phyloP scores from a whole-genome alignment of 768 basidiomycete genomes.

The Auricularia sp. region DNA sequence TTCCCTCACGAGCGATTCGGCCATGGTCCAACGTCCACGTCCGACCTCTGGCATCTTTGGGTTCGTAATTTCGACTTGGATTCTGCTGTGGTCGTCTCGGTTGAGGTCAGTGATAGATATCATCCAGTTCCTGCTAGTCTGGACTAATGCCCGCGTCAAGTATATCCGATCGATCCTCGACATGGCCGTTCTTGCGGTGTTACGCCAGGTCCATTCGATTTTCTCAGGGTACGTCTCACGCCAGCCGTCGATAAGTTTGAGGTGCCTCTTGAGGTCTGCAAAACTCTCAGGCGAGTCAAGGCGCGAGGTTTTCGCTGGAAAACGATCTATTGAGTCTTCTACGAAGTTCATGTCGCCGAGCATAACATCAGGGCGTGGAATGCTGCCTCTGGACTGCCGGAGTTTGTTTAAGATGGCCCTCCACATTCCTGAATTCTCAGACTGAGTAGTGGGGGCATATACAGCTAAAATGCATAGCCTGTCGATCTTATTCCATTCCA shows the following conservation, averaged over 20 bases:
- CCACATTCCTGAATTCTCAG: background rate
- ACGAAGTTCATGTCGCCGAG: conserved; percentile 15
- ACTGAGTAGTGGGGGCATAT: background rate
- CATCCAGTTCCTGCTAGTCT: background rate
- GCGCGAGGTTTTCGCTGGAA: conserved; percentile 1
- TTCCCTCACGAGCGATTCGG: background rate
- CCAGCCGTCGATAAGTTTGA: background rate
- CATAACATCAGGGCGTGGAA: conserved; percentile 8
- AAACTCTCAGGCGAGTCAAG: background rate
- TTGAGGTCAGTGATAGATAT: background rate
- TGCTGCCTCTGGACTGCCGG: background rate
- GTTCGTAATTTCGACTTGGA: background rate
- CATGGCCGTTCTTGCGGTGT: background rate
- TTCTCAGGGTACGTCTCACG: background rate
- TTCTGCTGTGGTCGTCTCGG: background rate
- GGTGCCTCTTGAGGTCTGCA: background rate
- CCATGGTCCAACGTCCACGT: background rate
- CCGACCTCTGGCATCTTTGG: background rate
- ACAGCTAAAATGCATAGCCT: background rate
- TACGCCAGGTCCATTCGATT: background rate
- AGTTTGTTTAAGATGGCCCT: background rate
- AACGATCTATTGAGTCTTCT: conserved; percentile 13
- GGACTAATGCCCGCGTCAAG: background rate
- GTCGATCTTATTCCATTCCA: background rate
- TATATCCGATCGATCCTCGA: background rate